Evolutionary conservation across 1,139 yeast species (phyloP).

Genomic region (Candida sanyaensis): DNA sequence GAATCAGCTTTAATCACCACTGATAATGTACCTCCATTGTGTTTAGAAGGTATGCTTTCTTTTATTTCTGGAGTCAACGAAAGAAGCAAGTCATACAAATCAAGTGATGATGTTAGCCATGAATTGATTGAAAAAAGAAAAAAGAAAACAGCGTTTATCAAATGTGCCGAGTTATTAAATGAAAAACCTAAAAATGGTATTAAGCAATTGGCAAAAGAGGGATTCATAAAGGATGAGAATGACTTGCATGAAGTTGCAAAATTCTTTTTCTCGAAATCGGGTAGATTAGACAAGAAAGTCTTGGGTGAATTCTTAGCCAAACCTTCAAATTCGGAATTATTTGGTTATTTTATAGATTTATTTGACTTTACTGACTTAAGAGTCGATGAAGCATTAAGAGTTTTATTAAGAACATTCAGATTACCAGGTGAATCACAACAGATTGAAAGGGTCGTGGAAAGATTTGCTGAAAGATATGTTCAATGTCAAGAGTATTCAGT

Average conservation of each 20-base stretch:
- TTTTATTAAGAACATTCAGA: slow-evolving; percentile 79
- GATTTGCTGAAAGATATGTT: slow-evolving; percentile 81
- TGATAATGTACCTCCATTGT: slow-evolving; percentile 88
- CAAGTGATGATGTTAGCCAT: slow-evolving; percentile 22
- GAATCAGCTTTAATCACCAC: slow-evolving; percentile 78
- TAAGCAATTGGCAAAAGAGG: slow-evolving; percentile 57
- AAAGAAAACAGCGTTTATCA: slow-evolving; percentile 72
- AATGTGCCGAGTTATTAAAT: slow-evolving; percentile 74
- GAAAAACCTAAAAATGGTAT: slow-evolving; percentile 78
- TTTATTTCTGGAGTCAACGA: slow-evolving; percentile 68
- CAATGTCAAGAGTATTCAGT: slow-evolving; percentile 18
- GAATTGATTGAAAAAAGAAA: slow-evolving; percentile 47
- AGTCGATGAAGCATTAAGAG: slow-evolving; percentile 90
- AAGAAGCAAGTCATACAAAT: slow-evolving; percentile 40
- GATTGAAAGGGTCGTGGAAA: slow-evolving; percentile 87
- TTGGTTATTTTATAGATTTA: slow-evolving; percentile 63
- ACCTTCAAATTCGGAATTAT: slow-evolving; percentile 61
- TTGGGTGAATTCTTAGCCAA: slow-evolving; percentile 87
- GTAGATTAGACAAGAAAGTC: slow-evolving; percentile 80
- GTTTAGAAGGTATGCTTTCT: slow-evolving; percentile 82
- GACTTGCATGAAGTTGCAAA: slow-evolving; percentile 66
- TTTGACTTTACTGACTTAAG: slow-evolving; percentile 79
- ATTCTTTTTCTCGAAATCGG: slow-evolving; percentile 77
- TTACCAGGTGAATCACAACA: slow-evolving; percentile 98
- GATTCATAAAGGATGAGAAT: slow-evolving; percentile 58